Base-by-base conservation (phyloP, 2,329 filamentous ascomycete genomes). In the Sporothrix globosa region DNA sequence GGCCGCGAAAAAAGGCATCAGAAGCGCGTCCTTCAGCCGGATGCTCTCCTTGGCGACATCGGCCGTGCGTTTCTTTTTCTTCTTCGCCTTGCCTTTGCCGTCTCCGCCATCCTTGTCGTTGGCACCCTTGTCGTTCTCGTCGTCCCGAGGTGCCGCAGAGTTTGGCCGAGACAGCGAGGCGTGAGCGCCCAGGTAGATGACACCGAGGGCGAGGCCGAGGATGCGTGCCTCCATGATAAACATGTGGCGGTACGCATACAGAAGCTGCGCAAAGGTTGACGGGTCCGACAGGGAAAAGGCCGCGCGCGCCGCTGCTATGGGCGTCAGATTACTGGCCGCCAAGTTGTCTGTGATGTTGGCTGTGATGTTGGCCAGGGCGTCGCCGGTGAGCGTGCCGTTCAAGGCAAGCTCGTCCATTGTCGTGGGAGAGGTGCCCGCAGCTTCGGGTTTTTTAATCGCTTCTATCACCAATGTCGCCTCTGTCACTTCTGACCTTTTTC, bases 111-210 rank as follows among this genome's bases (percentile, higher is more conserved):
- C 11, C 17, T 50, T 11, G 81, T 81, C 52, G 79, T 19, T 77
- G 10, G 77, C 30, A 10, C 17, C 34, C 75, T 74, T 80, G 69
- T 72, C 72, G 46, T 70, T 72, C 69, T 68, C 50, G 63, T 73
- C 69, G 75, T 76, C 82, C 76, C 83, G 77, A 1, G 88, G 85
- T 1, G 83, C 89, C 0, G 95, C 94, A 0, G 94, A 97, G 0
- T 91, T 88, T 0, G 95, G 95, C 21, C 93, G 87, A 17, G 91
- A 90, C 24, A 98, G 86, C 0, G 94, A 91, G n/a, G 91, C 92
- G 79, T 97, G 92, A 10, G 93, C 88, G 63, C 92, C 92, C 5
- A 92, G 85, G 80, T 92, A 96, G 77, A 97, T 97, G 68, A 93
- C 92, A 73, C 91, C 89, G 19, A 97, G 80, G 17, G 93, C 90